Evolutionary conservation across 1,139 yeast genomes (phyloP).

Genomic region (Suzukiozyma palmioleophila): DNA sequence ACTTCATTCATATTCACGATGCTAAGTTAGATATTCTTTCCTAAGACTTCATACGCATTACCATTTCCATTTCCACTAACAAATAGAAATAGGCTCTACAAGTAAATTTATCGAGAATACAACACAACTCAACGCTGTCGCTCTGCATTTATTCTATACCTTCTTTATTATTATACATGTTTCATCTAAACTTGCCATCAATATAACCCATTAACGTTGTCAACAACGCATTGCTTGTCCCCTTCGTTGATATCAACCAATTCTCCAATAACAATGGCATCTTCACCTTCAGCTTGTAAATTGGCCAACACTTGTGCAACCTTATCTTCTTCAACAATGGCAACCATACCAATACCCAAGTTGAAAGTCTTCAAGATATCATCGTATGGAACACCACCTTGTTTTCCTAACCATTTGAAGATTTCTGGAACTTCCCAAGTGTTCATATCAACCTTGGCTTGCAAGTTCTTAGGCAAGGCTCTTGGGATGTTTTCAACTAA

Average conservation of each 20-base stretch:
- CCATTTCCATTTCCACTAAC: too few relatives aligned
- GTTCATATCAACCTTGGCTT: slow-evolving; percentile 75
- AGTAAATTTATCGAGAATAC: too few relatives aligned
- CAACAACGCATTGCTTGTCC: slow-evolving; percentile 64
- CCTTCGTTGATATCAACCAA: slow-evolving; percentile 52
- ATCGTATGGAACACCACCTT: slow-evolving; percentile 82
- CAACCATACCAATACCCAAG: slow-evolving; percentile 96
- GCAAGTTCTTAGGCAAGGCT: slow-evolving; percentile 75
- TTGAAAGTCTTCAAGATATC: slow-evolving; percentile 91
- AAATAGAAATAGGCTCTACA: too few relatives aligned
- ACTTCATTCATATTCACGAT: too few relatives aligned
- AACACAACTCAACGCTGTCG: too few relatives aligned
- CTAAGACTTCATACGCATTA: too few relatives aligned
- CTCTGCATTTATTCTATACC: too few relatives aligned
- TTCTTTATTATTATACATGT: neutral
- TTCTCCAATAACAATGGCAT: slow-evolving; percentile 73
- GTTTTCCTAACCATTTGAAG: slow-evolving; percentile 89
- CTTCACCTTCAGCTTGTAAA: slow-evolving; percentile 66
- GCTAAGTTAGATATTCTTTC: too few relatives aligned
- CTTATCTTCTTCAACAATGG: slow-evolving; percentile 64
- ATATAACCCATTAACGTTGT: slow-evolving; percentile 58
- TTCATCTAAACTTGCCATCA: slow-evolving; percentile 25
- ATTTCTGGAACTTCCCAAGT: slow-evolving; percentile 84
- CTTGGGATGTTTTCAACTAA: slow-evolving; percentile 94
- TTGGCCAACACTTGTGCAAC: slow-evolving; percentile 54